Evolutionary conservation across 2,329 filamentous ascomycete species (phyloP).

Genomic region (Pyrenophora seminiperda): DNA sequence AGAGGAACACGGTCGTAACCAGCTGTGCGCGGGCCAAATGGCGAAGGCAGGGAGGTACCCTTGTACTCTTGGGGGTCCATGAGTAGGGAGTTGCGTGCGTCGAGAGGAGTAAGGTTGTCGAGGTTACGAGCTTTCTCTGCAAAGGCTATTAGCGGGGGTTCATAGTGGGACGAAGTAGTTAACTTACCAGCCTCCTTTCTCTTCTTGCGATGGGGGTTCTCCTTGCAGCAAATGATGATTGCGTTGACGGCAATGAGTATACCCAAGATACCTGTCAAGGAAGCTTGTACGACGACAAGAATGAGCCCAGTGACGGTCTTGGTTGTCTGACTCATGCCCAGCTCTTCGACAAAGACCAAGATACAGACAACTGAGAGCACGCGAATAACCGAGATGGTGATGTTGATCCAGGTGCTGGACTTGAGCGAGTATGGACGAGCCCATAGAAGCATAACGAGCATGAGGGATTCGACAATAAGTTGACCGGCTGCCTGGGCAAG

Average conservation of each 20-base stretch:
- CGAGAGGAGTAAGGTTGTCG: constrained; percentile 83
- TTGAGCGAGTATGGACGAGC: constrained; percentile 83
- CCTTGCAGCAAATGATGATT: constrained; percentile 77
- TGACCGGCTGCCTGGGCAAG: constrained; percentile 80
- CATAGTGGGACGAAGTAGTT: neutral
- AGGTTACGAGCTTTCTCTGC: constrained; percentile 78
- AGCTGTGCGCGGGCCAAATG: constrained; percentile 36
- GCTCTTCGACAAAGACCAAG: constrained; percentile 89
- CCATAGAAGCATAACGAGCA: constrained; percentile 83
- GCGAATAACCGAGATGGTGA: constrained; percentile 85
- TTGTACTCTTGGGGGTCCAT: constrained; percentile 64
- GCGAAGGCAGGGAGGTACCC: constrained; percentile 39
- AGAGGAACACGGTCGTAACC: constrained; percentile 48
- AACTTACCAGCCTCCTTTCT: constrained; percentile 86
- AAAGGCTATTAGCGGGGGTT: constrained; percentile 34
- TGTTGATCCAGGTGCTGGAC: constrained; percentile 91
- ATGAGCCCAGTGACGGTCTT: constrained; percentile 94
- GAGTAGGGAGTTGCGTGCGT: constrained; percentile 84
- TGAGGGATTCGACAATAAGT: constrained; percentile 77
- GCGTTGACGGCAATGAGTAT: constrained; percentile 90
- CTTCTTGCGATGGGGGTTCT: constrained; percentile 87
- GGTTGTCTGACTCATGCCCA: constrained; percentile 86
- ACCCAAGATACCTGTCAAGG: constrained; percentile 79
- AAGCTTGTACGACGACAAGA: constrained; percentile 87
- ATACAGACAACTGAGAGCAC: constrained; percentile 88